Conservation (phyloP, 2,329 filamentous ascomycete species). For the Hypoxylon sp. region DNA sequence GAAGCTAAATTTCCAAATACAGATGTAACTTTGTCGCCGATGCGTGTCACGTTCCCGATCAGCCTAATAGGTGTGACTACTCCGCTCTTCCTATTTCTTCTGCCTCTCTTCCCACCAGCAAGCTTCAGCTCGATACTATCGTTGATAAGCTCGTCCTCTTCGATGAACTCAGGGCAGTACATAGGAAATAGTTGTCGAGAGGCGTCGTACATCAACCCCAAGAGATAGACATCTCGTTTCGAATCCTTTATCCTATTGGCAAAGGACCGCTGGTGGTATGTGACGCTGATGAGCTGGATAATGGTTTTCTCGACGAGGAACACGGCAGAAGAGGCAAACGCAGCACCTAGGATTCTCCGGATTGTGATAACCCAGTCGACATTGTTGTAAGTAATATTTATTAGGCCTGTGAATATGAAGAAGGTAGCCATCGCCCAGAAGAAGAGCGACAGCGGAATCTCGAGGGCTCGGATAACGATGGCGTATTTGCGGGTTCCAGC, state of each 20-base stretch:
- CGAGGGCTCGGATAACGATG: constrained; percentile 73
- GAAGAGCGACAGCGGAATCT: constrained; percentile 77
- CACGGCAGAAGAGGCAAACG: constrained; percentile 77
- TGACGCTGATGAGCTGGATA: constrained; percentile 86
- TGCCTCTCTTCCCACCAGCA: constrained; percentile 66
- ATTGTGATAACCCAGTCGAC: constrained; percentile 71
- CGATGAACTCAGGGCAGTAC: constrained; percentile 90
- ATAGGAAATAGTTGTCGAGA: constrained; percentile 90
- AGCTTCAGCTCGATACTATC: constrained; percentile 83
- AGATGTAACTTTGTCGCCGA: constrained; percentile 94
- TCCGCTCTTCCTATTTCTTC: constrained; percentile 65
- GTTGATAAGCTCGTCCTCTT: constrained; percentile 93
- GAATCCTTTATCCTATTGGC: constrained; percentile 87
- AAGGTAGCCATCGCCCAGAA: constrained; percentile 76
- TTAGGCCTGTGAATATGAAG: constrained; percentile 73
- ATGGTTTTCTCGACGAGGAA: constrained; percentile 83
- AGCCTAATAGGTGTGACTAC: constrained; percentile 83
- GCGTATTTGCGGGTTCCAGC: constrained; percentile 80
- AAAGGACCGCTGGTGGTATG: constrained; percentile 88
- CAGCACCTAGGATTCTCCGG: constrained; percentile 75
- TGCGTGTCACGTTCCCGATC: constrained; percentile 80
- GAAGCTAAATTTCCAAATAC: constrained; percentile 94
- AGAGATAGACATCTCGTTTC: constrained; percentile 85
- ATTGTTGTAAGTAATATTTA: constrained; percentile 55
- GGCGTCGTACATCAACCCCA: constrained; percentile 90